Evolutionary conservation across 148 eudicot species (phyloP).

Genomic region (Tetragonia tetragonoides): DNA sequence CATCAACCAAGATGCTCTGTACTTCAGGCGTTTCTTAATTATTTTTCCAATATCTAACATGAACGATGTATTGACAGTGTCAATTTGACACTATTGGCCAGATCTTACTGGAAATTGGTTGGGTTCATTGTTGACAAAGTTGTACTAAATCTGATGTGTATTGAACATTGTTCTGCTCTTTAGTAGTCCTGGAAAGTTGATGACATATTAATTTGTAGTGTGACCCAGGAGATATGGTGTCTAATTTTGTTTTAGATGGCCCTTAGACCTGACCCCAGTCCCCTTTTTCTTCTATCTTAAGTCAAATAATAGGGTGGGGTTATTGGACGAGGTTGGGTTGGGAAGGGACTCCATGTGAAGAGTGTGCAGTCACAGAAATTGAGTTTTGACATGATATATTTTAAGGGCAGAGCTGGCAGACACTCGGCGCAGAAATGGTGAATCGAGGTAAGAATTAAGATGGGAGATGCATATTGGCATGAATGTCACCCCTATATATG

Average conservation of each 20-base stretch:
- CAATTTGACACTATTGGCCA: background rate
- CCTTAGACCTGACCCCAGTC: too few relatives aligned
- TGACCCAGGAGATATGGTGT: background rate
- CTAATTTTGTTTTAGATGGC: background rate
- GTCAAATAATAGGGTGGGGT: background rate
- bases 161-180: background rate
- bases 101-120: background rate
- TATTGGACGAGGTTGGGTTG: background rate
- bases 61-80: background rate
- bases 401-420: constrained; percentile 20
- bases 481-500: constrained; percentile 11
- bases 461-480: constrained; percentile 34
- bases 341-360: constrained; percentile 11
- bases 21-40: too few relatives aligned
- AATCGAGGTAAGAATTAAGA: constrained; percentile 44
- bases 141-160: constrained; percentile 1
- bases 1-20: background rate
- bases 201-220: background rate
- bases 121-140: background rate
- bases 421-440: constrained; percentile 36
- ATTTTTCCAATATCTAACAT: background rate
- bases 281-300: background rate
- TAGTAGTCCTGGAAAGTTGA: background rate
- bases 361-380: constrained; percentile 31
- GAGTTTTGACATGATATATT: constrained; percentile 23